phyloP scores from a whole-genome alignment of 2,329 filamentous ascomycete genomes.

The Ophiostoma australiae region DNA sequence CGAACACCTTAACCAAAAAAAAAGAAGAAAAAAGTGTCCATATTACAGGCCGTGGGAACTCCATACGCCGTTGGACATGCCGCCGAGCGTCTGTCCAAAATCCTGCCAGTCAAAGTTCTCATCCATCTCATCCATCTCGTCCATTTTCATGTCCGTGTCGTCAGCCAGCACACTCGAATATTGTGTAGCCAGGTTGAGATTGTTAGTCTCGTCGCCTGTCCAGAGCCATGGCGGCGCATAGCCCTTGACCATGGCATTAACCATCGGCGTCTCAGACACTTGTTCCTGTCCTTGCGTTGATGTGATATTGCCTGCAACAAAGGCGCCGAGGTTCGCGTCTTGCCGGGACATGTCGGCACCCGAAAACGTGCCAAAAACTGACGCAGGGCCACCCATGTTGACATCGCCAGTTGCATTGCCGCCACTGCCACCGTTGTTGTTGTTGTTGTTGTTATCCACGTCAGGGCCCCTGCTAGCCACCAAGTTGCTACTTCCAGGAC shows the following conservation, averaged over 20 bases:
- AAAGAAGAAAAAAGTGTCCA: background rate
- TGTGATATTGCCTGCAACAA: conserved; percentile 14
- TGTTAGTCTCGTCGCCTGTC: conserved; percentile 34
- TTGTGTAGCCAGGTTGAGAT: background rate
- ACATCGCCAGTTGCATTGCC: background rate
- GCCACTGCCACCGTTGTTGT: background rate
- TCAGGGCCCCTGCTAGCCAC: background rate
- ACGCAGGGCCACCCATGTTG: background rate
- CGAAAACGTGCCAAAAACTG: conserved; percentile 23
- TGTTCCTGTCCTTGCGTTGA: background rate
- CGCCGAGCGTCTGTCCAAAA: conserved; percentile 37
- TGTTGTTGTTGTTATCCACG: background rate
- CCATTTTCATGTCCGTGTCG: conserved; percentile 36
- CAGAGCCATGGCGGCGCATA: conserved; percentile 54
- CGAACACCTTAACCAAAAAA: background rate
- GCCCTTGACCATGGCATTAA: conserved; percentile 43
- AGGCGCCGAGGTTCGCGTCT: conserved; percentile 24
- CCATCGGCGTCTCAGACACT: conserved; percentile 25
- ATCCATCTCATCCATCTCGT: conserved; percentile 39
- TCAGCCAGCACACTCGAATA: conserved; percentile 29
- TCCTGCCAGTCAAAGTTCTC: conserved; percentile 39
- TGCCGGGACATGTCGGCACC: conserved; percentile 28
- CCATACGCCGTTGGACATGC: conserved; percentile 31
- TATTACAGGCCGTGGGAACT: conserved; percentile 26
- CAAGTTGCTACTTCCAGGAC: background rate